phyloP scores from a whole-genome alignment of 345 rosid genomes.

The Chamaenerion angustifolium region DNA sequence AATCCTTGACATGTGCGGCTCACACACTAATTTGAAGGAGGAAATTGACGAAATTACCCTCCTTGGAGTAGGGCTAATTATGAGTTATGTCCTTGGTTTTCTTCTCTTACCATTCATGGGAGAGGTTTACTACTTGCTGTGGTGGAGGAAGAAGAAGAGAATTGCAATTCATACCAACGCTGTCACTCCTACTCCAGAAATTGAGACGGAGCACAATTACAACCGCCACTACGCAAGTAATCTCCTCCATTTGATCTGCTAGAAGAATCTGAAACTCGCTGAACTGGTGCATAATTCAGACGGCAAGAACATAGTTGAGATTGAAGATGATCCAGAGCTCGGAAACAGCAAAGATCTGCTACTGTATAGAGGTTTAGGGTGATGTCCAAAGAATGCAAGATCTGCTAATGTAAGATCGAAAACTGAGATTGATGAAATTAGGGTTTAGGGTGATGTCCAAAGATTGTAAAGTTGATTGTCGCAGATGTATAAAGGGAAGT shows the following conservation, averaged over 20 bases:
- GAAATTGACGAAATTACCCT: too few species aligned
- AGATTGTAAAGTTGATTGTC: too few species aligned
- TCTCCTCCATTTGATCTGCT: constrained; percentile 35
- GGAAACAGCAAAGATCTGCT: constrained; percentile 44
- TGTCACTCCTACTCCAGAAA: background rate
- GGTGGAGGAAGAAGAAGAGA: constrained; percentile 61
- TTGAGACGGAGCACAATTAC: constrained; percentile 28
- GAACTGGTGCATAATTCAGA: constrained; percentile 11
- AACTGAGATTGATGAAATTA: too few species aligned
- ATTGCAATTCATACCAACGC: background rate
- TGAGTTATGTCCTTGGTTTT: constrained; percentile 59
- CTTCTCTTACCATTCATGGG: constrained; percentile 60
- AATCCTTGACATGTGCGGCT: too few species aligned
- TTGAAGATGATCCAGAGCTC: constrained; percentile 37
- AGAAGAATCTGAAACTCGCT: constrained; percentile 19
- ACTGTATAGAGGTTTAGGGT: too few species aligned
- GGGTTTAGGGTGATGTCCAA: too few species aligned
- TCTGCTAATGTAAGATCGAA: too few species aligned
- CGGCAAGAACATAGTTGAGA: constrained; percentile 1
- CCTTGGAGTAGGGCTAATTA: constrained; percentile 60
- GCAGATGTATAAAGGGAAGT: too few species aligned
- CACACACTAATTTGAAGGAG: too few species aligned
- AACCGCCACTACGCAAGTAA: constrained; percentile 40
- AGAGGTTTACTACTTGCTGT: constrained; percentile 59
- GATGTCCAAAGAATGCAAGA: too few species aligned